Evolutionary conservation across 1,284 basidiomycete species (phyloP).

Genomic region (Malassezia sympodialis): DNA sequence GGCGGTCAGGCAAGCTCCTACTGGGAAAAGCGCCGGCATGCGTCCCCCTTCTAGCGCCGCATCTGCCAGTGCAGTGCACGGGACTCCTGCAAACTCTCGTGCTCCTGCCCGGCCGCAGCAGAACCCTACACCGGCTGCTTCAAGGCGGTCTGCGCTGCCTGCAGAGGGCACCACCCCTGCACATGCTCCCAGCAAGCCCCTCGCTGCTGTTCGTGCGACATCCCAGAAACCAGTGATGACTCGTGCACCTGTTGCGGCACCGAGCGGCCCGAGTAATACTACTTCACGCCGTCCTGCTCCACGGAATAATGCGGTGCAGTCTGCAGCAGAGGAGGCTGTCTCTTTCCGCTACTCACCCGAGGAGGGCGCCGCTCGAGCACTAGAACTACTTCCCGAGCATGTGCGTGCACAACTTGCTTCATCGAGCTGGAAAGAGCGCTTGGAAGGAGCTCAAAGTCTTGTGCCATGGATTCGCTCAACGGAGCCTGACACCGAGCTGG

Average conservation of each 20-base stretch:
- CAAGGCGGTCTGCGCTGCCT: background rate
- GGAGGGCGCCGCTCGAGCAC: conserved; percentile 74
- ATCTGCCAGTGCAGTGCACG: conserved; percentile 19
- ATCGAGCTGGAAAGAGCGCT: conserved; percentile 80
- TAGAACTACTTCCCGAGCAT: conserved; percentile 63
- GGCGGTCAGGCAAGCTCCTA: background rate
- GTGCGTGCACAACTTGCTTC: conserved; percentile 68
- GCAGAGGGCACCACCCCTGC: background rate
- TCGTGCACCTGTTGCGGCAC: background rate
- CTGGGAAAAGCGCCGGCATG: conserved; percentile 53
- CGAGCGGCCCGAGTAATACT: background rate
- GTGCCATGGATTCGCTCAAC: conserved; percentile 63
- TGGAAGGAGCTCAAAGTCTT: conserved; percentile 80
- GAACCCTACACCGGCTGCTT: conserved; percentile 15
- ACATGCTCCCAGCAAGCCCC: background rate
- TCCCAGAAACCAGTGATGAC: background rate
- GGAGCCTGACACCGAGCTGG: conserved; percentile 72
- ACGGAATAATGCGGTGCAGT: conserved; percentile 51
- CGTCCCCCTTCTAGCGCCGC: conserved; percentile 54
- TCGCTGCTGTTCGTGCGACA: background rate
- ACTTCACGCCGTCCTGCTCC: conserved; percentile 46
- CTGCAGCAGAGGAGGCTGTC: conserved; percentile 63
- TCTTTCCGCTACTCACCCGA: conserved; percentile 85
- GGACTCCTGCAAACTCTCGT: conserved; percentile 20
- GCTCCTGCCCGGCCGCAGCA: conserved; percentile 21